These are phyloP conservation scores for Penicillium lividum DNA, from an alignment of 495 filamentous ascomycete genomes.

Conservation along the genomic window DNA sequence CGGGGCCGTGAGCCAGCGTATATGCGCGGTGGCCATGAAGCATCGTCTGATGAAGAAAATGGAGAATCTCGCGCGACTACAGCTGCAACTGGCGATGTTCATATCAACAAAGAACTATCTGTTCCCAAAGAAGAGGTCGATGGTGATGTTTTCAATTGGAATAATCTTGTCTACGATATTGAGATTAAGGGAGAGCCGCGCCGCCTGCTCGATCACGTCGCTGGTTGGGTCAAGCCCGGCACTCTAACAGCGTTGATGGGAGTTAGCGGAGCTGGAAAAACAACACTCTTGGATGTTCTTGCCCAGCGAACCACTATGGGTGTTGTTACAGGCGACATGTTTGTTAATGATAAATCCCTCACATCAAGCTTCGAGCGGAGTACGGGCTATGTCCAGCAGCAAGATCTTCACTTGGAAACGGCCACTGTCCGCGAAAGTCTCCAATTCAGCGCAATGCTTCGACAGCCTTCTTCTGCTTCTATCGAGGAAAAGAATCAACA, in stretches of 20 bases:
- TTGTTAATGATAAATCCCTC: background rate
- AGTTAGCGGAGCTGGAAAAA: background rate
- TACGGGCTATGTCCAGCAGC: slow-evolving; percentile 3
- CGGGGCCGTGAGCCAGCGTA: too few species aligned
- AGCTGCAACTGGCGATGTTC: too few species aligned
- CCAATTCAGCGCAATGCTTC: slow-evolving; percentile 1
- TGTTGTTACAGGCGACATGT: background rate
- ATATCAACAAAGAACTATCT: too few species aligned
- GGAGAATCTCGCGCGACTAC: too few species aligned
- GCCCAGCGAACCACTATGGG: background rate
- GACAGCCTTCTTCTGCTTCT: background rate
- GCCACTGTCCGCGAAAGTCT: slow-evolving; percentile 7
- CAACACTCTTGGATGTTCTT: slow-evolving; percentile 6
- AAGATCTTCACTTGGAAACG: background rate
- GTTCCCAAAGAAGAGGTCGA: too few species aligned
- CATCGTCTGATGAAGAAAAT: too few species aligned
- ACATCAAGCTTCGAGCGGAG: background rate
- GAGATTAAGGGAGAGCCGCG: too few species aligned
- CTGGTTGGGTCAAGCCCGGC: background rate
- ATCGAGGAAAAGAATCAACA: background rate
- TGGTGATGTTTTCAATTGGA: too few species aligned
- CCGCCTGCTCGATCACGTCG: too few species aligned
- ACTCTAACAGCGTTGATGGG: background rate
- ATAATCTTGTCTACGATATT: too few species aligned
- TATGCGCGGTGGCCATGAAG: too few species aligned